These are phyloP conservation scores for Exophiala calicioides DNA, from an alignment of 2,329 filamentous ascomycete genomes.

Conservation along the genomic window DNA sequence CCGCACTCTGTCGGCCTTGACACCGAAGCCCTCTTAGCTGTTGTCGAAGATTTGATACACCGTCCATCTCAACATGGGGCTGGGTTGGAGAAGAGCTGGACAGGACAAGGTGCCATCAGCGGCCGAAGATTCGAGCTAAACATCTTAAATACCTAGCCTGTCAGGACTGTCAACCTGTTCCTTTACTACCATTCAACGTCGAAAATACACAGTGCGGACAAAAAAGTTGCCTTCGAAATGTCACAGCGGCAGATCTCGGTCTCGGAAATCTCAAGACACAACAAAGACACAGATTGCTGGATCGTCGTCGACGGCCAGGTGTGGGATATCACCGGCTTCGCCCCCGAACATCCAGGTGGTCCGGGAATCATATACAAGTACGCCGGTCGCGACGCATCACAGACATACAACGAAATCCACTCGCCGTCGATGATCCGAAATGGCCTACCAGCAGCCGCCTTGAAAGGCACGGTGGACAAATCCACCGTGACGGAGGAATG, in stretches of 20 bases:
- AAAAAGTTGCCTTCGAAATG: constrained; percentile 4
- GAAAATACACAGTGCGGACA: too few relatives aligned
- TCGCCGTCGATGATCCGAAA: constrained; percentile 50
- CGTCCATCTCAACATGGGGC: not conserved
- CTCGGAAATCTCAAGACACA: constrained; percentile 49
- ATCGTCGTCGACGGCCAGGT: constrained; percentile 68
- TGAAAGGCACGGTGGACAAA: constrained; percentile 53
- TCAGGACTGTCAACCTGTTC: too few relatives aligned
- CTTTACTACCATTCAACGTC: too few relatives aligned
- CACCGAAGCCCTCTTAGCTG: constrained; percentile 6
- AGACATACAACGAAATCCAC: constrained; percentile 56
- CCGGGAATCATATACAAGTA: constrained; percentile 44
- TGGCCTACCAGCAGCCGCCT: constrained; percentile 46
- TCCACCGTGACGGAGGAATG: constrained; percentile 53
- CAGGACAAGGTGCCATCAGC: too few relatives aligned
- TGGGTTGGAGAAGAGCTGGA: too few relatives aligned
- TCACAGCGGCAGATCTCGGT: constrained; percentile 20
- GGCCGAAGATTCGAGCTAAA: too few relatives aligned
- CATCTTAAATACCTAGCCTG: too few relatives aligned
- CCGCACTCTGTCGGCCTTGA: constrained; percentile 8
- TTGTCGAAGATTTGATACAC: not conserved
- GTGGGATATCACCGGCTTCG: constrained; percentile 68
- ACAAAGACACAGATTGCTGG: constrained; percentile 58
- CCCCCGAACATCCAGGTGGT: constrained; percentile 64
- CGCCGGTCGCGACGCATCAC: constrained; percentile 57